Percentiles rank a stretch among this genome's conserved stretches.
Conservation (phyloP, 352 stramenopile species). For the Phytophthora pistaciae region DNA sequence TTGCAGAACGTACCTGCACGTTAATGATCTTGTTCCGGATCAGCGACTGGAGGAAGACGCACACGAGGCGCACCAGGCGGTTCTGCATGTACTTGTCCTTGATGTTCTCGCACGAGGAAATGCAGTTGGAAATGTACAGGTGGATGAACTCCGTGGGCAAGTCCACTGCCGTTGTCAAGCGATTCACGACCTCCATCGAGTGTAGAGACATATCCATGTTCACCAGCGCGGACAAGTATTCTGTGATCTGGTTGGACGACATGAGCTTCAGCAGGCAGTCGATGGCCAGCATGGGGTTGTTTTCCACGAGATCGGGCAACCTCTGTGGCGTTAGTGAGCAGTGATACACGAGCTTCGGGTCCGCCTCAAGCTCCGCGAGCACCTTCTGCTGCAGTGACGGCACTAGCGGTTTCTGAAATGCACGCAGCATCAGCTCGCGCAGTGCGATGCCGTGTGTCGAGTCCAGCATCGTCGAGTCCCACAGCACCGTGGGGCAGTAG, state of each 20-base stretch:
- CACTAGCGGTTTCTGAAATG: constrained; percentile 90
- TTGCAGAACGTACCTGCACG: constrained; percentile 88
- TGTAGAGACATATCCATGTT: constrained; percentile 99
- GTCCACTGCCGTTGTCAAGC: constrained; percentile 92
- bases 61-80: constrained; percentile 97
- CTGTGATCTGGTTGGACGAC: constrained; percentile 93
- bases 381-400: constrained; percentile 92
- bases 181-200: constrained; percentile 98
- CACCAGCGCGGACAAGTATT: constrained; percentile 97
- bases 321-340: constrained; percentile 94
- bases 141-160: constrained; percentile 98
- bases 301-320: constrained; percentile 97
- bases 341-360: constrained; percentile 93
- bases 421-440: constrained; percentile 91
- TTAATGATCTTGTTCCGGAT: constrained; percentile 99
- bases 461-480: constrained; percentile 92
- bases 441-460: constrained; percentile 87
- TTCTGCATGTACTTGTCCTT: constrained; percentile 99
- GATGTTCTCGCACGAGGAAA: constrained; percentile 98
- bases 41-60: constrained; percentile 98
- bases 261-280: constrained; percentile 95
- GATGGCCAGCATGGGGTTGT: constrained; percentile 98
- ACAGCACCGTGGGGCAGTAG: constrained; percentile 91
- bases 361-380: constrained; percentile 87
- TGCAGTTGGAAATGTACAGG: constrained; percentile 99